Evolutionary conservation across 2,329 filamentous ascomycete species (phyloP).

Genomic region (Penicillium hesseltinei): DNA sequence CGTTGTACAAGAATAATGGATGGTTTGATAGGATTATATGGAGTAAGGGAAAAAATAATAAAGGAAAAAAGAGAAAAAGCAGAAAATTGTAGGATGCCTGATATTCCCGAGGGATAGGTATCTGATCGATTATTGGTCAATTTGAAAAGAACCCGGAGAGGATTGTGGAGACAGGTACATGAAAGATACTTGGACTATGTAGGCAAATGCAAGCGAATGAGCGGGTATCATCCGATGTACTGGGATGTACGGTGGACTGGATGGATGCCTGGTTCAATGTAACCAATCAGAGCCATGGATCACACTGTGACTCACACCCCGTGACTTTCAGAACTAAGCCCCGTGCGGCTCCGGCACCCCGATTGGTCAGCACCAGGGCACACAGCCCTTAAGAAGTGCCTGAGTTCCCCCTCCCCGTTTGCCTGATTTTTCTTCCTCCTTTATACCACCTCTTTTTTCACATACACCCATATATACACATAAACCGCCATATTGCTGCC

Average conservation of each 20-base stretch:
- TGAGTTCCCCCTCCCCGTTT: constrained; percentile 35
- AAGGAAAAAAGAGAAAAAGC: not conserved
- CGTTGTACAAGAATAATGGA: too few species aligned
- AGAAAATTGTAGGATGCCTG: not conserved
- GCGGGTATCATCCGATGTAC: not conserved
- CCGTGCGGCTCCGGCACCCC: constrained; percentile 9
- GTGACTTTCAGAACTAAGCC: constrained; percentile 24
- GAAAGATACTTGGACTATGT: not conserved
- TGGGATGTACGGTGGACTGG: not conserved
- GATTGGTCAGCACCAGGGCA: constrained; percentile 27
- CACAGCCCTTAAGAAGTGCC: constrained; percentile 40
- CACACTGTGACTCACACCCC: constrained; percentile 40
- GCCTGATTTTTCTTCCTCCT: constrained; percentile 32
- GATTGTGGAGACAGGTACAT: not conserved
- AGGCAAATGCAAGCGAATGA: not conserved
- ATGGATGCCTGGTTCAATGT: constrained; percentile 2
- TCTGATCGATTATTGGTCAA: not conserved
- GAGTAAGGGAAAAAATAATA: not conserved
- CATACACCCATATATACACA: not conserved
- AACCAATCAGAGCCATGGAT: constrained; percentile 26
- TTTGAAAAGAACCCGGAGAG: not conserved
- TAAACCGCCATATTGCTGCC: constrained; percentile 8
- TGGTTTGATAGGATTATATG: not conserved
- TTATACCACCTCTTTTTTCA: constrained; percentile 15
- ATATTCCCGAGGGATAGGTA: not conserved